Conservation (phyloP, 2,329 filamentous ascomycete genomes). For the Verticillium nonalfalfae region DNA sequence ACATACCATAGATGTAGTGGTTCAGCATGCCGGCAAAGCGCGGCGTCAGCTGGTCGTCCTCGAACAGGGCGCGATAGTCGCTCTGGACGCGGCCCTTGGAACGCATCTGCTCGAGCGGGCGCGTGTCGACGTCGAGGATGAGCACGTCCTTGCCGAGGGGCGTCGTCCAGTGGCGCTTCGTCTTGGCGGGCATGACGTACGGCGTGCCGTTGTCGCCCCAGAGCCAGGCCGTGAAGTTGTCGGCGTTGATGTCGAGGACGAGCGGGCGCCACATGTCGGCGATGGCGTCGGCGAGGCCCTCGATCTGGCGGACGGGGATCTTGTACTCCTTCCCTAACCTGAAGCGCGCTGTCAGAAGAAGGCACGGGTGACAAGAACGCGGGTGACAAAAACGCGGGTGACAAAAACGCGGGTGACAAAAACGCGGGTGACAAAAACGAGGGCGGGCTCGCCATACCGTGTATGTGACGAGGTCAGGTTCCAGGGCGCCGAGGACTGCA, state of each 20-base stretch:
- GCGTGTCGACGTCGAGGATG: conserved; percentile 7
- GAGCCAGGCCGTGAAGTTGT: background rate
- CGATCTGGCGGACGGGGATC: background rate
- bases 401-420: background rate
- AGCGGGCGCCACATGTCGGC: background rate
- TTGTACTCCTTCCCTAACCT: background rate
- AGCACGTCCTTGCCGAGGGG: conserved; percentile 5
- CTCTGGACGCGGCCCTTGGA: background rate
- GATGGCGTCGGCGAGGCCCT: background rate
- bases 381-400: too few species aligned
- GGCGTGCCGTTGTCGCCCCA: background rate
- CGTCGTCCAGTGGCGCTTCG: background rate
- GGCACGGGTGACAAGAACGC: too few species aligned
- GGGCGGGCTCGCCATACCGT: background rate
- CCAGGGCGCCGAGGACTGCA: background rate
- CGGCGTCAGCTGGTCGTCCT: conserved; percentile 2
- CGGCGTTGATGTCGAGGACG: background rate
- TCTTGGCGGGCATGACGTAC: background rate
- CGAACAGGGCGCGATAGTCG: conserved; percentile 2
- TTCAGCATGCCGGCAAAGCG: conserved; percentile 21
- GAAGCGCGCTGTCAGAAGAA: background rate
- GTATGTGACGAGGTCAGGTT: background rate
- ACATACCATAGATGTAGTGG: conserved; percentile 28
- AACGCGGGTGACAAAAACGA: background rate
- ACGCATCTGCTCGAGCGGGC: background rate